A percentile compares a stretch with the other conserved stretches of the same genome.
Evolutionary conservation across 1,284 basidiomycete genomes (phyloP).

Genomic region (Melanopsichium pennsylvanicum): DNA sequence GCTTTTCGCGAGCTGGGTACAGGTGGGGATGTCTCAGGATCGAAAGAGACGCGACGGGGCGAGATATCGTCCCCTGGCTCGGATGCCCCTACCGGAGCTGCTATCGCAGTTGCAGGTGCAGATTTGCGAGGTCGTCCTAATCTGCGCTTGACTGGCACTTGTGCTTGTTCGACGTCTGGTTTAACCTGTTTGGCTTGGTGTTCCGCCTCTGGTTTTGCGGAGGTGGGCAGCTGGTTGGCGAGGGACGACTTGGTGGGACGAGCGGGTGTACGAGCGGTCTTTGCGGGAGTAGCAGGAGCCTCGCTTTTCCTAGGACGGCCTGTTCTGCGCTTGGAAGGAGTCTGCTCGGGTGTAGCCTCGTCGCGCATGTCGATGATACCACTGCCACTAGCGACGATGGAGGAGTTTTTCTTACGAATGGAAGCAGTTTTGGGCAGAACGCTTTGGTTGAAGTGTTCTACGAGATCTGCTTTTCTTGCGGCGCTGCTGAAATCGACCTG

Average conservation of each 20-base stretch:
- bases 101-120: slow-evolving; percentile 13
- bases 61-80: slow-evolving; percentile 71
- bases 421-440: slow-evolving; percentile 37
- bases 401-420: slow-evolving; percentile 71
- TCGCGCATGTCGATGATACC: slow-evolving; percentile 68
- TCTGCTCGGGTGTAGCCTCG: slow-evolving; percentile 21
- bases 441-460: slow-evolving; percentile 77
- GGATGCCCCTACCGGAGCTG: slow-evolving; percentile 8
- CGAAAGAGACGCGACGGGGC: slow-evolving; percentile 21
- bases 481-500: slow-evolving; percentile 78
- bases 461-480: slow-evolving; percentile 84
- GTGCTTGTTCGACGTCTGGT: not conserved
- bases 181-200: slow-evolving; percentile 4
- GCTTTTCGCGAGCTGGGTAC: slow-evolving; percentile 8
- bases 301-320: slow-evolving; percentile 41
- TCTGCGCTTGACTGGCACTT: slow-evolving; percentile 23
- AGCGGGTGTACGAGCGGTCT: slow-evolving; percentile 13
- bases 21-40: slow-evolving; percentile 10
- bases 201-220: slow-evolving; percentile 23
- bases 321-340: slow-evolving; percentile 37
- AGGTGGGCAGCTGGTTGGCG: slow-evolving; percentile 8
- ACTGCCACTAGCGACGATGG: slow-evolving; percentile 65
- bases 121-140: slow-evolving; percentile 37
- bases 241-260: slow-evolving; percentile 37
- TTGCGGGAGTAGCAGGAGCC: not conserved